A percentile compares a stretch with the other conserved stretches of the same genome.
Evolutionary conservation across 2,329 filamentous ascomycete genomes (phyloP).

Genomic region (Aspergillus floridensis): DNA sequence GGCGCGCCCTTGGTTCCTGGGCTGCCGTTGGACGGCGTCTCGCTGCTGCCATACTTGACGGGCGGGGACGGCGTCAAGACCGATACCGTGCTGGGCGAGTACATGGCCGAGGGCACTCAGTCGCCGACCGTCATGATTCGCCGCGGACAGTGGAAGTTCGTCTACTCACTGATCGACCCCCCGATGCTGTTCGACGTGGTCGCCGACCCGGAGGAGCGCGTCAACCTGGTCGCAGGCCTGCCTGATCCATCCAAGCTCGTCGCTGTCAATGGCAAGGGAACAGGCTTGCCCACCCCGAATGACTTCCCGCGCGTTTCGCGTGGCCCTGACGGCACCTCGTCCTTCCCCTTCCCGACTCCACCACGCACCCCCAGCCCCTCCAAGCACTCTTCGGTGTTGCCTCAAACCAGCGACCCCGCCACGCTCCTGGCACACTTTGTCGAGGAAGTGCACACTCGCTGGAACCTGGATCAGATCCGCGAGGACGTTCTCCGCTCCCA

Average conservation of each 20-base stretch:
- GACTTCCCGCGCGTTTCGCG: slow-evolving; percentile 30
- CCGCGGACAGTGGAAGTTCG: slow-evolving; percentile 85
- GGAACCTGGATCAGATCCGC: slow-evolving; percentile 79
- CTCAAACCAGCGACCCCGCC: slow-evolving; percentile 33
- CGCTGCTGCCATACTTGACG: slow-evolving; percentile 72
- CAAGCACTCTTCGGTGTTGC: slow-evolving; percentile 33
- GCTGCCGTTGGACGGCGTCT: slow-evolving; percentile 82
- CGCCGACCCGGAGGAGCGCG: slow-evolving; percentile 71
- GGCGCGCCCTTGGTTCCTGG: slow-evolving; percentile 66
- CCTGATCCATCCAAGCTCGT: slow-evolving; percentile 40
- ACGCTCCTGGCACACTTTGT: slow-evolving; percentile 64
- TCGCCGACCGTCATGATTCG: slow-evolving; percentile 93
- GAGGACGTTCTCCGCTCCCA: slow-evolving; percentile 72
- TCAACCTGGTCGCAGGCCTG: slow-evolving; percentile 58
- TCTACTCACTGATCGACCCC: slow-evolving; percentile 78
- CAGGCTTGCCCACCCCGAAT: slow-evolving; percentile 32
- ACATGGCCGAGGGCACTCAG: slow-evolving; percentile 89
- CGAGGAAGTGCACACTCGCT: slow-evolving; percentile 69
- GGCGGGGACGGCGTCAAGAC: slow-evolving; percentile 56
- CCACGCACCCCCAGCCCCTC: slow-evolving; percentile 41
- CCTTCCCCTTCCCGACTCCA: slow-evolving; percentile 37
- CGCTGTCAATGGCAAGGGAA: slow-evolving; percentile 30
- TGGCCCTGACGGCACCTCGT: slow-evolving; percentile 18
- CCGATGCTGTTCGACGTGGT: slow-evolving; percentile 80
- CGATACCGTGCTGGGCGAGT: slow-evolving; percentile 91